Evolutionary conservation across 257 asterid genomes (phyloP).

Genomic region (Ilex asprella): DNA sequence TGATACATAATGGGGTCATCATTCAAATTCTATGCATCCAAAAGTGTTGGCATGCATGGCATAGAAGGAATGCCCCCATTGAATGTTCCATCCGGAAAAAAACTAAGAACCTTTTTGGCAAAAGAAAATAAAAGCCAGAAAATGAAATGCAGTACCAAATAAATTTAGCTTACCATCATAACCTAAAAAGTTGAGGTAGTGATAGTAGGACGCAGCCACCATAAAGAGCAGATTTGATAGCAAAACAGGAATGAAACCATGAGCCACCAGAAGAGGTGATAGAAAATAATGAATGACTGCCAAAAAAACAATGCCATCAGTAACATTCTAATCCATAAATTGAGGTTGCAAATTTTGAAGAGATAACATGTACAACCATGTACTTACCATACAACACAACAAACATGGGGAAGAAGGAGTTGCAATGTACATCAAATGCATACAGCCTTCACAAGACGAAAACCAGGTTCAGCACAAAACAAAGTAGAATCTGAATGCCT

Average conservation of each 20-base stretch:
- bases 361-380: slow-evolving; percentile 5
- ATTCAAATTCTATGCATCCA: too few relatives aligned
- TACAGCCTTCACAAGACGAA: slow-evolving; percentile 70
- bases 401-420: slow-evolving; percentile 96
- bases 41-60: too few relatives aligned
- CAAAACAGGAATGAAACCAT: slow-evolving; percentile 81
- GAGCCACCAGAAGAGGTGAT: slow-evolving; percentile 89
- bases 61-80: too few relatives aligned
- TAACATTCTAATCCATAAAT: slow-evolving; percentile 10
- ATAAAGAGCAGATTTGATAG: slow-evolving; percentile 92
- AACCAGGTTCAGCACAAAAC: slow-evolving; percentile 19
- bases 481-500: too few relatives aligned
- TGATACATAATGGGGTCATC: too few relatives aligned
- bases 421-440: slow-evolving; percentile 98
- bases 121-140: slow-evolving; percentile 2
- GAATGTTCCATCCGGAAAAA: too few relatives aligned
- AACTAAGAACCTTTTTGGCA: too few relatives aligned
- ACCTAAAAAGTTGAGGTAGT: slow-evolving; percentile 90
- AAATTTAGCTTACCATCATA: slow-evolving; percentile 69
- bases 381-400: slow-evolving; percentile 79
- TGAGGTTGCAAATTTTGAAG: slow-evolving; percentile 10
- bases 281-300: slow-evolving; percentile 87
- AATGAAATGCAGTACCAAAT: background rate
- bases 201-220: slow-evolving; percentile 89
- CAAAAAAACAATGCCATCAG: slow-evolving; percentile 13